Percentiles rank a stretch among this genome's conserved stretches.
Evolutionary conservation across 805 yeast genomes (phyloP).

Genomic region (Candida hungchunana): DNA sequence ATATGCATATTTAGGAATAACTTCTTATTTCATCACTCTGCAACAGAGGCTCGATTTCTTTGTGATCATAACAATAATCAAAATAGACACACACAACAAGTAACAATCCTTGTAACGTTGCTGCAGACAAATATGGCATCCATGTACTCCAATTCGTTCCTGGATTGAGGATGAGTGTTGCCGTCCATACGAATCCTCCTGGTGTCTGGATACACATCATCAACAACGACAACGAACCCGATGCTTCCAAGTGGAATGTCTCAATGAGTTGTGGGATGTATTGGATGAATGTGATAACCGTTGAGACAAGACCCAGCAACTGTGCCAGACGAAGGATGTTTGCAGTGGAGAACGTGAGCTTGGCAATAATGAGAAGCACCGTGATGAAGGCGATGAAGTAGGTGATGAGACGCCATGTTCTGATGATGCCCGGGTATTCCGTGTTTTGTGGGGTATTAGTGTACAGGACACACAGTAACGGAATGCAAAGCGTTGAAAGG

Average conservation of each 20-base stretch:
- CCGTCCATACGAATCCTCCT: slow-evolving; percentile 79
- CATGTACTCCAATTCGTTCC: slow-evolving; percentile 86
- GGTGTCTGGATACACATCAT: slow-evolving; percentile 90
- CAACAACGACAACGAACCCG: slow-evolving; percentile 73
- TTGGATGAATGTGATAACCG: slow-evolving; percentile 61
- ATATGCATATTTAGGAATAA: too few species aligned
- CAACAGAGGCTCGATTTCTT: too few species aligned
- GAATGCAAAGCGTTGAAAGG: slow-evolving; percentile 51
- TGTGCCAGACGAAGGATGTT: slow-evolving; percentile 44
- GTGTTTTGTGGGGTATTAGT: slow-evolving; percentile 41
- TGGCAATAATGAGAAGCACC: slow-evolving; percentile 31
- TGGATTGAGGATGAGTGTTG: slow-evolving; percentile 63
- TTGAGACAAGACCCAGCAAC: slow-evolving; percentile 59
- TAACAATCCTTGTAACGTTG: slow-evolving; percentile 58
- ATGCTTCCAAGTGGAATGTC: slow-evolving; percentile 63
- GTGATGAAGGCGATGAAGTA: slow-evolving; percentile 32
- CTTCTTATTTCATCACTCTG: too few species aligned
- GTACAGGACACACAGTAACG: slow-evolving; percentile 47
- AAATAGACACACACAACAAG: slow-evolving; percentile 59
- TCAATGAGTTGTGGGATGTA: slow-evolving; percentile 77
- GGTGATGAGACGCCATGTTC: slow-evolving; percentile 38
- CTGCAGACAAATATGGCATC: slow-evolving; percentile 75
- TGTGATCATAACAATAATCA: slow-evolving; percentile 22
- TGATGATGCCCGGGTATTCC: slow-evolving; percentile 36
- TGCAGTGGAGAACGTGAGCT: slow-evolving; percentile 18